Base-by-base conservation (phyloP, 2,329 filamentous ascomycete genomes). In the Iodosphaeria phyllophila region DNA sequence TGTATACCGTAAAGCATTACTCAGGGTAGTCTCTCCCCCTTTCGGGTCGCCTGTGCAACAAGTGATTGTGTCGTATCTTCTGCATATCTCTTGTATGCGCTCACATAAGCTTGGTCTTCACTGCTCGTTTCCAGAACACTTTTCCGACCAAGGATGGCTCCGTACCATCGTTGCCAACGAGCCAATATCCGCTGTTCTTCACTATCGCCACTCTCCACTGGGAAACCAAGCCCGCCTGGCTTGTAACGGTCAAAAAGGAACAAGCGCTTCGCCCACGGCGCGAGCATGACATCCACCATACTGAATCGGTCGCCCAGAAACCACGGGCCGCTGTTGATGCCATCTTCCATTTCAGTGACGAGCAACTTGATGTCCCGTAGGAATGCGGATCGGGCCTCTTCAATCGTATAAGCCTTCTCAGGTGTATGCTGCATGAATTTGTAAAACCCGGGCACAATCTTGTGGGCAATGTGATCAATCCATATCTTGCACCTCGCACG, bases 201-300 rank as follows among this genome's bases (percentile, higher is more conserved):
- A 6, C 57, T 25, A 33, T 48, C 36, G 8, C 29, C 35, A 3
- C 32, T 33, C 17, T 39, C 25, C 0, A 27, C 29, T 2, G 59
- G 56, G 13, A 67, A 50, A 0, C 56, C 58, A 3, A 56, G 34
- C 0, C 64, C 64, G 0, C 61, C 62, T 0, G 49, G 40, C 40
- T 84, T 84, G 42, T 74, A 84, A 32, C 79, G 60, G 36, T 84
- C 74, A 35, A 84, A 72, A 5, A 80, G 51, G 54, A 75, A 84
- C 12, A 82, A 41, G 9, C 77, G 56, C 37, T 70, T 62, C 0
- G 71, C 69, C 75, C 75, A 84, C 1, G 77, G 77, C 18, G 70
- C 76, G 3, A 83, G 50, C 32, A 68, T 62, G 13, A 82, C 54
- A 43, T 86, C 78, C 9, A 80, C 64, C 12, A 83, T 47, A 27